Base-by-base conservation (phyloP, 805 yeast genomes). In the Monosporozyma aquatica region DNA sequence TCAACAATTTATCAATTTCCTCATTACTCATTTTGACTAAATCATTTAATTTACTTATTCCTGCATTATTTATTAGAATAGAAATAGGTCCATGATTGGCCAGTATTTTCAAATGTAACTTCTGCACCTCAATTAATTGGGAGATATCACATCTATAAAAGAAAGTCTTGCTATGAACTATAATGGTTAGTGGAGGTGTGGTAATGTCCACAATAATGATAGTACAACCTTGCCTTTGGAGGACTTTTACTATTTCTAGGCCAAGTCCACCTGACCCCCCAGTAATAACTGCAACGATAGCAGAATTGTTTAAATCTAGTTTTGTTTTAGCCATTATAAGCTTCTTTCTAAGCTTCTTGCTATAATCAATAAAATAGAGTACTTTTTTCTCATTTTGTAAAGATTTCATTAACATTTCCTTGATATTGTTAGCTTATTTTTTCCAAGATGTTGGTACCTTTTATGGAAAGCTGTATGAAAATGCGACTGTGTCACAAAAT, bases 231-330 rank as follows among this genome's bases (percentile, higher is more conserved):
- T 64, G 56, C 6, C 49, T 48, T 5, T 65, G 59, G 42, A 89
- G 71, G 20, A 55, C 54, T 13, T 51, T 47, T 0, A 72, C 84
- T 3, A 90, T 47, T 47, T 77, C 83, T 33, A 64, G 65, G 0
- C 97, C 97, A 8, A 90, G 67, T 0, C 97, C 97, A 0, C 76
- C 66, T 3, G 74, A 58, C 0, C 97, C 97, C 0, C 97, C 97
- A 0, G 97, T 89, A 17, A 90, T 66, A 4, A 87, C 62, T 0
- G 78, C 82, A 9, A 82, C 67, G 8, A 13, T n/a, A n/a, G n/a
- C n/a, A n/a, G n/a, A n/a, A n/a, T 28, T 36, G 21, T 27, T 9
- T 4, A 53, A 18, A 18, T 32, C 85, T 95, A 9, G 67, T 61
- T 20, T 55, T n/a, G n/a, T n/a, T n/a, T n/a, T n/a, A n/a, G n/a